phyloP scores from a whole-genome alignment of 768 basidiomycete genomes.

The Mycena vulgaris region DNA sequence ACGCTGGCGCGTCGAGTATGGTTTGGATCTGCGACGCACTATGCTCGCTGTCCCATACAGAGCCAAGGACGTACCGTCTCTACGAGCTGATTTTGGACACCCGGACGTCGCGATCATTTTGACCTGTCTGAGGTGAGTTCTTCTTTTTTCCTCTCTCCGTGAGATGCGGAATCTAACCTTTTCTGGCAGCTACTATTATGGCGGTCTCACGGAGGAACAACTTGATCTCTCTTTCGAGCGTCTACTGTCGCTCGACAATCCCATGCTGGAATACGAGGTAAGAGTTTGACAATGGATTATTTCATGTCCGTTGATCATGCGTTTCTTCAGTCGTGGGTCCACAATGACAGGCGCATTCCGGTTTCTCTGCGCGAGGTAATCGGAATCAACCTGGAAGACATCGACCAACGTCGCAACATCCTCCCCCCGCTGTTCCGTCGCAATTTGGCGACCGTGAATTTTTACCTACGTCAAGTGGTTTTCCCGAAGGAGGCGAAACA shows the following conservation, averaged over 20 bases:
- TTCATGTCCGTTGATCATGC: neutral
- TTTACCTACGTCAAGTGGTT: slow-evolving; percentile 62
- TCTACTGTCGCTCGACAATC: slow-evolving; percentile 59
- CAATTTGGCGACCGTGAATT: slow-evolving; percentile 60
- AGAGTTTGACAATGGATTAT: neutral
- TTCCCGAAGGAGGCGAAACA: slow-evolving; percentile 67
- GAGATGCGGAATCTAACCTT: slow-evolving; percentile 1
- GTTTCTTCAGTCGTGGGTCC: slow-evolving; percentile 49
- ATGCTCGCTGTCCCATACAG: slow-evolving; percentile 67
- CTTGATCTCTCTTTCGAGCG: slow-evolving; percentile 54
- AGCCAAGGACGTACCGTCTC: slow-evolving; percentile 66
- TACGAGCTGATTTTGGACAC: slow-evolving; percentile 66
- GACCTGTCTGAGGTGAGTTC: slow-evolving; percentile 50
- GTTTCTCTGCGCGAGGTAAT: slow-evolving; percentile 45
- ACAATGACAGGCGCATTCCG: slow-evolving; percentile 46
- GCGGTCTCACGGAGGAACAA: slow-evolving; percentile 58
- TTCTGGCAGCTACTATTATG: slow-evolving; percentile 58
- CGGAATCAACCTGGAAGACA: slow-evolving; percentile 61
- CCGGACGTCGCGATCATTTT: slow-evolving; percentile 63
- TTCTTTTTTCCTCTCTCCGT: slow-evolving; percentile 40
- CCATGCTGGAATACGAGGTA: slow-evolving; percentile 55
- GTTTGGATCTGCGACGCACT: slow-evolving; percentile 58
- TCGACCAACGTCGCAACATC: slow-evolving; percentile 43
- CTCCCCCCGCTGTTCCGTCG: slow-evolving; percentile 54
- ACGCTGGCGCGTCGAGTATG: slow-evolving; percentile 69